Conservation (phyloP, 1,139 yeast species). For the Suhomyces maxii region DNA sequence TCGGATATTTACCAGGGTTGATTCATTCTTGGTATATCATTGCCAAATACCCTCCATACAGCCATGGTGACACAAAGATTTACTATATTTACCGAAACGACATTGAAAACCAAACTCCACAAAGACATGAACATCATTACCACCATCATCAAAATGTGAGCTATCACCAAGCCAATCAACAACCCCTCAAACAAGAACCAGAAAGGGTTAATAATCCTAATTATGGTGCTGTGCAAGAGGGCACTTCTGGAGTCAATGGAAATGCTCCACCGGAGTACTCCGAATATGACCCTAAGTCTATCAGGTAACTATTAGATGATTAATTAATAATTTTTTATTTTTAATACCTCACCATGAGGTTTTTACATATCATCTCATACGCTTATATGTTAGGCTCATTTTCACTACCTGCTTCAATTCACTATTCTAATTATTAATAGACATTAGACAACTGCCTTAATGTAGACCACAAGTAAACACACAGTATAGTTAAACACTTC, state of each 20-base stretch:
- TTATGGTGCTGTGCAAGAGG: slow-evolving; percentile 31
- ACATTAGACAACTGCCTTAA: neutral
- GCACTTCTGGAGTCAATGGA: slow-evolving; percentile 11
- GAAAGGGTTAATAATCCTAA: slow-evolving; percentile 14
- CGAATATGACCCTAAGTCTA: slow-evolving; percentile 24
- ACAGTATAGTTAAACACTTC: too few species aligned
- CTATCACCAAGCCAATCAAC: slow-evolving; percentile 10
- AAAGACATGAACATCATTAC: slow-evolving; percentile 21
- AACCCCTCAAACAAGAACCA: slow-evolving; percentile 14
- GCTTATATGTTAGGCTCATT: neutral
- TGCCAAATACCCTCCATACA: slow-evolving; percentile 39
- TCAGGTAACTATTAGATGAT: neutral
- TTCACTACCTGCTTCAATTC: neutral
- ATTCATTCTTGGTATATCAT: slow-evolving; percentile 68
- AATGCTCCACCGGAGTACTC: slow-evolving; percentile 41
- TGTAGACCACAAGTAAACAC: neutral
- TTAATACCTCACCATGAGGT: neutral
- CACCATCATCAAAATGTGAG: slow-evolving; percentile 21
- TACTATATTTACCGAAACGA: slow-evolving; percentile 37
- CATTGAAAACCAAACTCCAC: slow-evolving; percentile 30
- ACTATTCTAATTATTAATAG: neutral
- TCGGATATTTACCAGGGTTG: slow-evolving; percentile 71
- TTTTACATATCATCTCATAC: neutral
- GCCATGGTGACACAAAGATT: slow-evolving; percentile 25
- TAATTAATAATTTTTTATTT: too few species aligned